Conservation (phyloP, 1,284 basidiomycete species). For the Moniliophthora roreri region DNA sequence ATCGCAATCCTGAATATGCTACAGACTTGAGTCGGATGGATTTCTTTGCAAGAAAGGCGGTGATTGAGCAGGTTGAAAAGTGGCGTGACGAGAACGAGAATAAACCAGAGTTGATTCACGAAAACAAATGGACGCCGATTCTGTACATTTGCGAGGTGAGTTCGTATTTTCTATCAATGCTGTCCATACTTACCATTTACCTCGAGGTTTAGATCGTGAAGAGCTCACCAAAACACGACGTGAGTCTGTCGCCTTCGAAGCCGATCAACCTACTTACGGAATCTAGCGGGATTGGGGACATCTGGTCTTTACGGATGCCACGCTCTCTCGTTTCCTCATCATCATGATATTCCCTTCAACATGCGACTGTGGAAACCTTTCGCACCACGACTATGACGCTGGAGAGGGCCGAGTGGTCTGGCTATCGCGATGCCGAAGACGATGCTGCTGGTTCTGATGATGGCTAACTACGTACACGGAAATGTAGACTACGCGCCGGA, state of each 20-base stretch:
- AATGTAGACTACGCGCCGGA: no score
- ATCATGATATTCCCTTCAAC: slow-evolving; percentile 28
- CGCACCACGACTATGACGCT: slow-evolving; percentile 33
- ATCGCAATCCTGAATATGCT: slow-evolving; percentile 18
- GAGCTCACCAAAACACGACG: slow-evolving; percentile 23
- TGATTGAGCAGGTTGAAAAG: slow-evolving; percentile 24
- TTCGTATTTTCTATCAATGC: background rate
- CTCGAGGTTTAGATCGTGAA: slow-evolving; percentile 20
- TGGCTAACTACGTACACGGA: no score
- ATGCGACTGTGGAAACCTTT: slow-evolving; percentile 28
- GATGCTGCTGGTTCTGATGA: no score
- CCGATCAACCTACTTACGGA: background rate
- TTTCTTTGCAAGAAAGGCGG: slow-evolving; percentile 24
- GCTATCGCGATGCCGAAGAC: no score
- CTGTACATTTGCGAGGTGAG: slow-evolving; percentile 26
- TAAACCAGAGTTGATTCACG: slow-evolving; percentile 1
- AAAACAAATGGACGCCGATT: slow-evolving; percentile 24
- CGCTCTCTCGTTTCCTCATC: slow-evolving; percentile 25
- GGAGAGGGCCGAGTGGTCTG: no score
- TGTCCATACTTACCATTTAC: background rate
- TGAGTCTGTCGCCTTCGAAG: slow-evolving; percentile 4
- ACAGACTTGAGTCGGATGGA: slow-evolving; percentile 25
- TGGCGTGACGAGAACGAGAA: slow-evolving; percentile 16
- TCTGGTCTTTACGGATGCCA: slow-evolving; percentile 29
- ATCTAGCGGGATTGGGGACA: slow-evolving; percentile 32